Evolutionary conservation across 257 asterid species (phyloP).

Genomic region (Petunia secreta): DNA sequence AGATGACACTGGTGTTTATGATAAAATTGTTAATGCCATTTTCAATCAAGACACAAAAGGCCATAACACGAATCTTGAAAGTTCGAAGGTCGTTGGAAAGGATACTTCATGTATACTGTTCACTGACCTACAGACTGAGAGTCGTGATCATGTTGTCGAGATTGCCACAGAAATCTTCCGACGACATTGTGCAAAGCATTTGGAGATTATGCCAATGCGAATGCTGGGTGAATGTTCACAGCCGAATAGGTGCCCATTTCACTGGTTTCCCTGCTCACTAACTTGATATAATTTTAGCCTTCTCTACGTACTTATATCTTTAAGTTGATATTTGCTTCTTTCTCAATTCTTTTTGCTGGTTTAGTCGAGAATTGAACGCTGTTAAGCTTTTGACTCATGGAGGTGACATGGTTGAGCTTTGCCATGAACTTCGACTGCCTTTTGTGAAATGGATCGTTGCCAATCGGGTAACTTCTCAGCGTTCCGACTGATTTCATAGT

Average conservation of each 20-base stretch:
- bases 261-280: background rate
- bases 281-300: conserved; percentile 8
- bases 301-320: conserved; percentile 25
- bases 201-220: conserved; percentile 81
- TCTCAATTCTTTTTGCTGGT: conserved; percentile 25
- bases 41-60: conserved; percentile 73
- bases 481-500: background rate
- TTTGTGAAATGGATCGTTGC: conserved; percentile 76
- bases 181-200: conserved; percentile 88
- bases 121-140: conserved; percentile 63
- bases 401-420: conserved; percentile 93
- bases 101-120: conserved; percentile 61
- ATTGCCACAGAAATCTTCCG: conserved; percentile 64
- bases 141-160: conserved; percentile 68
- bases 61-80: conserved; percentile 59
- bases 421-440: conserved; percentile 87
- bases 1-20: conserved; percentile 75
- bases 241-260: conserved; percentile 58
- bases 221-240: conserved; percentile 61
- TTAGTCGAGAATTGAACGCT: conserved; percentile 49
- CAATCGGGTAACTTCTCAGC: conserved; percentile 61
- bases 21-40: conserved; percentile 76
- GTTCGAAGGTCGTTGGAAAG: conserved; percentile 51
- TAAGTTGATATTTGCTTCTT: conserved; percentile 28
- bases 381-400: conserved; percentile 85